phyloP scores from a whole-genome alignment of 1,284 basidiomycete genomes.

The Kalmanozyma brasiliensis region DNA sequence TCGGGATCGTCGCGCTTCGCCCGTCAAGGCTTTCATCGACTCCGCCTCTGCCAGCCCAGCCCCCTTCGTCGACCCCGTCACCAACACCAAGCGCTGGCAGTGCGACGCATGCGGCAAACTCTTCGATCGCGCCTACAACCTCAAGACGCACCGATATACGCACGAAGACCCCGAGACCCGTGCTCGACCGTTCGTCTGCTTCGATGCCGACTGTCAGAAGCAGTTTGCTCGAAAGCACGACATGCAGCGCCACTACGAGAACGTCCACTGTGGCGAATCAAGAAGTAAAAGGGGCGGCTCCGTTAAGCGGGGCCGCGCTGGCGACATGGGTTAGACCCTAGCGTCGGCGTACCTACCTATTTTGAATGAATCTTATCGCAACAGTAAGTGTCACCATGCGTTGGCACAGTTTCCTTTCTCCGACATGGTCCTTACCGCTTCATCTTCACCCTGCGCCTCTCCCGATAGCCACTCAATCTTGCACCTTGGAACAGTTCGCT shows the following conservation, averaged over 20 bases:
- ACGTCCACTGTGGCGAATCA: conserved; percentile 51
- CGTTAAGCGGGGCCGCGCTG: conserved; percentile 29
- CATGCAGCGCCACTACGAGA: conserved; percentile 55
- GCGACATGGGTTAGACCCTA: conserved; percentile 39
- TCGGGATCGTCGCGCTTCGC: conserved; percentile 36
- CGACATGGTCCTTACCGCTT: conserved; percentile 20
- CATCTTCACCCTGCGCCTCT: background rate
- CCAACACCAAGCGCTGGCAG: conserved; percentile 52
- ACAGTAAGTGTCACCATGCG: conserved; percentile 34
- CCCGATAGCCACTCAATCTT: conserved; percentile 35
- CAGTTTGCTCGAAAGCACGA: conserved; percentile 61
- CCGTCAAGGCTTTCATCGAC: conserved; percentile 12
- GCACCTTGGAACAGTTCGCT: conserved; percentile 19
- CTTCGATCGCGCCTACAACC: conserved; percentile 61
- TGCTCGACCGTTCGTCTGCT: conserved; percentile 53
- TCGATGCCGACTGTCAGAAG: conserved; percentile 49
- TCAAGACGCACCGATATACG: conserved; percentile 57
- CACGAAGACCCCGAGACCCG: conserved; percentile 51
- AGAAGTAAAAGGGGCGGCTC: conserved; percentile 22
- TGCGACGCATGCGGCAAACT: conserved; percentile 54
- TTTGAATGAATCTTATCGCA: conserved; percentile 40
- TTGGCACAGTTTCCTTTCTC: background rate
- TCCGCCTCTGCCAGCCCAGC: conserved; percentile 23
- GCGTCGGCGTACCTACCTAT: conserved; percentile 14
- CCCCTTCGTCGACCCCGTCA: conserved; percentile 30